A percentile compares a stretch with the other conserved stretches of the same genome.
These are phyloP conservation scores for Ustilago tritici DNA, from an alignment of 1,284 basidiomycete genomes.

Conservation along the genomic window DNA sequence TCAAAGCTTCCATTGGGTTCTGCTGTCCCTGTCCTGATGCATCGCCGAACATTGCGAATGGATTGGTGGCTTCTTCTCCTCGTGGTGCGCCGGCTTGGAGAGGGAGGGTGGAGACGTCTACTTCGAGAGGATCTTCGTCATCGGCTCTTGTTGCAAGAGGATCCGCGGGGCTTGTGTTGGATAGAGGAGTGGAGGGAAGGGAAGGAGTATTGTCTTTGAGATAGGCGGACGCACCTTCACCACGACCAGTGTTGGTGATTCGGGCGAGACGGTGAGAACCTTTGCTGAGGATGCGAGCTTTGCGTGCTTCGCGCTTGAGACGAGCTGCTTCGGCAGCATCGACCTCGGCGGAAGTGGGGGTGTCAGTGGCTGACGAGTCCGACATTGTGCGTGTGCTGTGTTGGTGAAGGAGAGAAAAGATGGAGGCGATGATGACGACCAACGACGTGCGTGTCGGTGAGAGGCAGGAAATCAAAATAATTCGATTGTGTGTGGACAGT, in stretches of 20 bases:
- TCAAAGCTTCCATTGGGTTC: slow-evolving; percentile 49
- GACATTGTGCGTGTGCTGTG: slow-evolving; percentile 24
- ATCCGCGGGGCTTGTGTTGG: not conserved
- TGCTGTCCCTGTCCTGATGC: slow-evolving; percentile 13
- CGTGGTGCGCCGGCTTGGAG: slow-evolving; percentile 7
- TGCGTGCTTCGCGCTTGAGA: slow-evolving; percentile 65
- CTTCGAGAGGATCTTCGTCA: slow-evolving; percentile 59
- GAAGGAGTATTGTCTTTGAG: slow-evolving; percentile 50
- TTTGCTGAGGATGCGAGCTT: slow-evolving; percentile 64
- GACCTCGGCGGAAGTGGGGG: not conserved
- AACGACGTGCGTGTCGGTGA: slow-evolving; percentile 17
- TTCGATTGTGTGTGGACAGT: not conserved
- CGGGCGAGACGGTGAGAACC: slow-evolving; percentile 66
- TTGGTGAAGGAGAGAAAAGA: not conserved
- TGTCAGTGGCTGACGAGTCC: slow-evolving; percentile 11
- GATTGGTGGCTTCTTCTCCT: slow-evolving; percentile 31
- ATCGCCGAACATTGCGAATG: slow-evolving; percentile 40
- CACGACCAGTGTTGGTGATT: slow-evolving; percentile 67
- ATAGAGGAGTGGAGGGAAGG: slow-evolving; percentile 5
- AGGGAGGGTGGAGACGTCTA: slow-evolving; percentile 47
- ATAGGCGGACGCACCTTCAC: slow-evolving; percentile 58
- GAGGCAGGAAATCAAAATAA: not conserved
- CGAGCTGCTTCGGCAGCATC: slow-evolving; percentile 60
- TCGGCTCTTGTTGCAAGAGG: slow-evolving; percentile 14
- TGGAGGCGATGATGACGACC: slow-evolving; percentile 8